Percentiles rank a stretch among this genome's conserved stretches.
phyloP scores from a whole-genome alignment of 176 grass and related monocot species.

The Areca catechu region DNA sequence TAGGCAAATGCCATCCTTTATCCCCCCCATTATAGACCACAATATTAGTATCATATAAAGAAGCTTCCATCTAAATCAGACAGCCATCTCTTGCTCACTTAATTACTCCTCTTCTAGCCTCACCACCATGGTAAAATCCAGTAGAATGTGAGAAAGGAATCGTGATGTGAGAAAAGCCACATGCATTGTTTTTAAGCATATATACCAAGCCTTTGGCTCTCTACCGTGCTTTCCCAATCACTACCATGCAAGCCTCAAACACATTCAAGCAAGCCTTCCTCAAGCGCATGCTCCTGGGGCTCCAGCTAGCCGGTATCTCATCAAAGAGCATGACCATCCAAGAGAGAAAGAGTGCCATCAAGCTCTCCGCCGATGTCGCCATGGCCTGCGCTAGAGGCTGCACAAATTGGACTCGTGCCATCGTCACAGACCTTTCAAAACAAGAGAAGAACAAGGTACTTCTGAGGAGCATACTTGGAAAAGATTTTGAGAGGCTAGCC shows the following conservation, averaged over 20 bases:
- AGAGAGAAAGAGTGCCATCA: conserved; percentile 40
- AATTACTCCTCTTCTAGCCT: background rate
- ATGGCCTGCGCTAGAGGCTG: conserved; percentile 34
- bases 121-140: background rate
- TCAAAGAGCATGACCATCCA: conserved; percentile 32
- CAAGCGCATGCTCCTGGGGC: conserved; percentile 38
- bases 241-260: conserved; percentile 31
- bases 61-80: too few relatives aligned
- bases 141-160: background rate
- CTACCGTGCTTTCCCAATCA: conserved; percentile 1
- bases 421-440: conserved; percentile 29
- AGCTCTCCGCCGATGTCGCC: conserved; percentile 42
- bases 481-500: background rate
- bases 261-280: conserved; percentile 44
- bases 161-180: background rate
- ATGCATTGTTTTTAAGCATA: background rate
- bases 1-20: too few relatives aligned
- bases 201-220: conserved; percentile 7
- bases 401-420: conserved; percentile 32
- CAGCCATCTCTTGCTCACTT: background rate
- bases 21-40: too few relatives aligned
- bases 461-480: background rate
- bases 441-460: background rate
- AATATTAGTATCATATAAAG: too few relatives aligned
- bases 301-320: conserved; percentile 20